Evolutionary conservation across 257 asterid species (phyloP).

Genomic region (Salvia rosmarinus): DNA sequence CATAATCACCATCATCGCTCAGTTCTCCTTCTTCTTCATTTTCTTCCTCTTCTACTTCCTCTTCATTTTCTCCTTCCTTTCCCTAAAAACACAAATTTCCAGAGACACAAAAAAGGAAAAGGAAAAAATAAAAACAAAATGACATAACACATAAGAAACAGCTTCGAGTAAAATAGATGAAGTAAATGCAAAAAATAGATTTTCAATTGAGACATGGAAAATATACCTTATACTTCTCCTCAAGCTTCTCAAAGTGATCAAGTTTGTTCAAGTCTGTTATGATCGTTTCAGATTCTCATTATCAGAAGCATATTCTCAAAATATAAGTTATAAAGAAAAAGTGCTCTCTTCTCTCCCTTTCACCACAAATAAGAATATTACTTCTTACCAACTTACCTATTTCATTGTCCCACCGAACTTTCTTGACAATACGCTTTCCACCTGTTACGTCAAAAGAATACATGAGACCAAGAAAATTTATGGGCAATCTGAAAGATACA

Average conservation of each 20-base stretch:
- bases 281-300: slow-evolving; percentile 20
- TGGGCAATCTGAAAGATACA: slow-evolving; percentile 12
- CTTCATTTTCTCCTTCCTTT: slow-evolving; percentile 46
- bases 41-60: slow-evolving; percentile 55
- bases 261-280: slow-evolving; percentile 48
- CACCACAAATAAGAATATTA: neutral
- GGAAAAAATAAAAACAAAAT: neutral
- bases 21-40: slow-evolving; percentile 52
- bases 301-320: neutral
- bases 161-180: too few relatives aligned
- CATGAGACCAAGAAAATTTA: slow-evolving; percentile 8
- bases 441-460: slow-evolving; percentile 41
- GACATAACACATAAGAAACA: too few relatives aligned
- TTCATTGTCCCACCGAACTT: slow-evolving; percentile 16
- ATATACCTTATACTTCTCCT: slow-evolving; percentile 47
- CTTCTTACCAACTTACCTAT: slow-evolving; percentile 40
- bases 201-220: neutral
- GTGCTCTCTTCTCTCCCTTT: neutral
- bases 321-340: neutral
- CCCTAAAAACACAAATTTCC: slow-evolving; percentile 43
- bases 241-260: slow-evolving; percentile 62
- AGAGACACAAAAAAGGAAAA: neutral
- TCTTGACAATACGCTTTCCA: slow-evolving; percentile 37
- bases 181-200: neutral
- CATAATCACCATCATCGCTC: slow-evolving; percentile 70